These are phyloP conservation scores for Lactarius sp. DNA, from an alignment of 768 basidiomycete species.

Conservation along the genomic window DNA sequence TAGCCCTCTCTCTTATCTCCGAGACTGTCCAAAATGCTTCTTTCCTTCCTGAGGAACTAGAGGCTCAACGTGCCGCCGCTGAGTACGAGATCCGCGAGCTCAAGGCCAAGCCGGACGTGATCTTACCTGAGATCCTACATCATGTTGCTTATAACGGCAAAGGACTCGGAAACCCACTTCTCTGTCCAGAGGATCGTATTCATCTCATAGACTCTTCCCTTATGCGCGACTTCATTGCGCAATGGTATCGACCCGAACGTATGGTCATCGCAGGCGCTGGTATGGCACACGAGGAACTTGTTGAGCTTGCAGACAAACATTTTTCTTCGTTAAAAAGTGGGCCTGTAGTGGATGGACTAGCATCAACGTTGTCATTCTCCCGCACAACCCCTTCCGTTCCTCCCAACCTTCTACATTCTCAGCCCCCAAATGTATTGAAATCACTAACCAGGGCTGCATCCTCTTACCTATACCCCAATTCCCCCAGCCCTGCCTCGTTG, in stretches of 20 bases:
- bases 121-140: slow-evolving; percentile 88
- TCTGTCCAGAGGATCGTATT: slow-evolving; percentile 85
- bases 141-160: slow-evolving; percentile 71
- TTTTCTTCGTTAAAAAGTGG: slow-evolving; percentile 61
- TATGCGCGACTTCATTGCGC: slow-evolving; percentile 58
- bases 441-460: slow-evolving; percentile 73
- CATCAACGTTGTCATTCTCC: slow-evolving; percentile 31
- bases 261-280: slow-evolving; percentile 96
- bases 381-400: slow-evolving; percentile 34
- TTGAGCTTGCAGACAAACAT: slow-evolving; percentile 77
- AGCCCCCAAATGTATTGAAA: slow-evolving; percentile 53
- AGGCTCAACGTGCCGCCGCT: slow-evolving; percentile 79
- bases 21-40: slow-evolving; percentile 83
- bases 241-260: slow-evolving; percentile 90
- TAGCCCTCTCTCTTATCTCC: slow-evolving; percentile 82
- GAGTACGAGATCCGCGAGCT: slow-evolving; percentile 90
- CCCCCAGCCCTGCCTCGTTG: slow-evolving; percentile 22
- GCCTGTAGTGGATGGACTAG: slow-evolving; percentile 26
- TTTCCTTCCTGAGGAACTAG: slow-evolving; percentile 73
- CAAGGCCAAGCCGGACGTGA: slow-evolving; percentile 83
- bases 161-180: slow-evolving; percentile 83
- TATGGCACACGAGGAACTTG: slow-evolving; percentile 83
- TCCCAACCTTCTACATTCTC: slow-evolving; percentile 51
- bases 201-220: slow-evolving; percentile 54
- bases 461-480: slow-evolving; percentile 54